Base-by-base conservation (phyloP, 768 basidiomycete species). In the Calocera viscosa region DNA sequence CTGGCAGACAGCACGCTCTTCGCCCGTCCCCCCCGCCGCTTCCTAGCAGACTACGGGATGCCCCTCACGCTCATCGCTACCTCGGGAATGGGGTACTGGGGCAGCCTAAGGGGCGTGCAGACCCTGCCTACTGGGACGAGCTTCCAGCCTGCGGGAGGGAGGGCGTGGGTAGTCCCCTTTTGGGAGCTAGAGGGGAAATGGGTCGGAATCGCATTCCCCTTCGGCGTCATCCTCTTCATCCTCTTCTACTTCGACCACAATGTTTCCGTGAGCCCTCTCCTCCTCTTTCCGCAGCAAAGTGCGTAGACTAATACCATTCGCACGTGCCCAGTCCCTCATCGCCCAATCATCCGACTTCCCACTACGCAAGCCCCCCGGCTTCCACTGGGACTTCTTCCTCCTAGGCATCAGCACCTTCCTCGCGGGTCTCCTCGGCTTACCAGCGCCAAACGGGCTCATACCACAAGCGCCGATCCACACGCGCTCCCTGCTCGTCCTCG, bases 171-270 rank as follows among this genome's bases (percentile, higher is more conserved):
- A 0, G 90, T 96, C 12, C 82, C 74, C 33, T 96, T 95, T 73
- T 96, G 93, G 94, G 77, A 92, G 69, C 79, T 96, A 1, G 87
- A 89, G 22, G 86, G 82, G 0, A 91, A 90, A 76, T 96, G 91
- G 89, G 87, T 94, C 1, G 90, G 87, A 12, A 86, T 91, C 32
- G 90, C 93, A 0, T 79, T 94, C 47, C 94, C 93, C 0, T 96
- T 96, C 72, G 94, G 94, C 1, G 75, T 94, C 43, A 79, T 93
- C 24, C 79, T 98, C 3, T 96, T 90, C 85, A 83, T 95, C 26
- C 77, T 96, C 49, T 95, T 97, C 78, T 94, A 94, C 80, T 96
- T 96, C 71, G 93, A 97, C 70, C 90, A 94, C 70, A 94, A 94
- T 71, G 90, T 94, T 65, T 94, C 91, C 60, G 90, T 91, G 74